A percentile compares a stretch with the other conserved stretches of the same genome.
Evolutionary conservation across 75 land plant genomes (phyloP).

Genomic region (Azolla pinnata): DNA sequence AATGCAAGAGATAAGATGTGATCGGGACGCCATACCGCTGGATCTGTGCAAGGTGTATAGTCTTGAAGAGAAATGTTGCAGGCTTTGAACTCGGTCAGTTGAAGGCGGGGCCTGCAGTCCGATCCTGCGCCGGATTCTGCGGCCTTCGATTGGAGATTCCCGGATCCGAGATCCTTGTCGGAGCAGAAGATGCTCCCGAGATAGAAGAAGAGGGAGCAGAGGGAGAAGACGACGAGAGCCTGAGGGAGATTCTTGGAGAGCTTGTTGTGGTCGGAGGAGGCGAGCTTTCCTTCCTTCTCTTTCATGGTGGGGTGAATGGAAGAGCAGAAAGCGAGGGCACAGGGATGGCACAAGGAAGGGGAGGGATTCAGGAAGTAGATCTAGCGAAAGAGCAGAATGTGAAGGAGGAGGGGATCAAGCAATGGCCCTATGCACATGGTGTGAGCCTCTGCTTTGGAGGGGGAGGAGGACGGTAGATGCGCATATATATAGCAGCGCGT

Average conservation of each 20-base stretch:
- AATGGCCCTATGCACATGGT: no score
- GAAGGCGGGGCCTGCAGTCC: slow-evolving; percentile 1
- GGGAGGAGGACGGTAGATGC: no score
- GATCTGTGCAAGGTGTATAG: slow-evolving; percentile 89
- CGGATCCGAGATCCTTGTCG: slow-evolving; percentile 35
- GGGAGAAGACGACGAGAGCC: slow-evolving; percentile 32
- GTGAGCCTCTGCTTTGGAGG: no score
- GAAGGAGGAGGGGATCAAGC: no score
- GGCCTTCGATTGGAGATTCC: neutral
- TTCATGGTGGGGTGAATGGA: no score
- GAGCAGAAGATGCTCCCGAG: slow-evolving; percentile 69
- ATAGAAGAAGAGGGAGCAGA: slow-evolving; percentile 77
- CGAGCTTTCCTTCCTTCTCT: neutral
- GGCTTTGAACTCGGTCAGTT: slow-evolving; percentile 37
- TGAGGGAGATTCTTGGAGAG: slow-evolving; percentile 31
- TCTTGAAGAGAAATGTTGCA: slow-evolving; percentile 69
- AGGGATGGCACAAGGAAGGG: no score
- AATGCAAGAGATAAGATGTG: no score
- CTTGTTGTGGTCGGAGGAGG: neutral
- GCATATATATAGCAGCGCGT: no score
- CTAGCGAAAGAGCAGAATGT: no score
- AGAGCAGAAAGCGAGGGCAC: no score
- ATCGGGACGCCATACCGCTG: slow-evolving; percentile 23
- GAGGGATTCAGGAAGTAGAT: no score
- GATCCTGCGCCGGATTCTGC: neutral